Base-by-base conservation (phyloP, 2,329 filamentous ascomycete species). In the Chaetomiaceae sp. region DNA sequence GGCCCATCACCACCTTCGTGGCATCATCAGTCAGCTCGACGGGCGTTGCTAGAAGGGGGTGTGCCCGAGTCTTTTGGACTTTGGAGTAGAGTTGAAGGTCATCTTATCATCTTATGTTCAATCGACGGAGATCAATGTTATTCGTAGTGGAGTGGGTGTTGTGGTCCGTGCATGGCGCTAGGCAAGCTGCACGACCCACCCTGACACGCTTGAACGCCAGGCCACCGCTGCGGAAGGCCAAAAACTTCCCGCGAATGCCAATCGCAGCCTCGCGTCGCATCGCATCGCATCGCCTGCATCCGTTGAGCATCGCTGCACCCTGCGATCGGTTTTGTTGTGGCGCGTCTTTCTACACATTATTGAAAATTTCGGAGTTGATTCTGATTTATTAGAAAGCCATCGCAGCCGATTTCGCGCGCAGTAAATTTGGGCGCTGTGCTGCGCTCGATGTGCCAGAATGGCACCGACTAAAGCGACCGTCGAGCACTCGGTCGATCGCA, bases 401-500 rank as follows among this genome's bases (percentile, higher is more conserved):
- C 10, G 20, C 2, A 21, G 13, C n/a, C 16, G 20, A 3, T 34
- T 13, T 38, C 32, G 34, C 27, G 18, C 40, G 20, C 30, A 42
- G 25, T 23, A 16, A 25, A 10, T 29, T 20, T 43, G 37, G 16
- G 47, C 48, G 51, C 55, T 23, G 48, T 21, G 51, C 55, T 45
- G 48, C 51, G 46, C 56, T 58, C 54, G 27, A 56, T 56, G 58
- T 58, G 57, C 58, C 58, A 62, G 57, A 43, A 70, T 70, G 68
- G 69, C 67, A 25, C 66, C 68, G 14, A 62, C 64, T 38, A 67
- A 66, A 54, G 47, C 63, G 44, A 48, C 54, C 46, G 49, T 63
- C 47, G 59, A 68, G 57, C 70, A 72, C 45, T 65, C 64, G 16
- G 81, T 85, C 69, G 79, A 84, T 48, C 76, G 77, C 53, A 84